Percentiles rank a stretch among this genome's conserved stretches.
Evolutionary conservation across 2,329 filamentous ascomycete species (phyloP).

Genomic region (Acrocalymma vagum): DNA sequence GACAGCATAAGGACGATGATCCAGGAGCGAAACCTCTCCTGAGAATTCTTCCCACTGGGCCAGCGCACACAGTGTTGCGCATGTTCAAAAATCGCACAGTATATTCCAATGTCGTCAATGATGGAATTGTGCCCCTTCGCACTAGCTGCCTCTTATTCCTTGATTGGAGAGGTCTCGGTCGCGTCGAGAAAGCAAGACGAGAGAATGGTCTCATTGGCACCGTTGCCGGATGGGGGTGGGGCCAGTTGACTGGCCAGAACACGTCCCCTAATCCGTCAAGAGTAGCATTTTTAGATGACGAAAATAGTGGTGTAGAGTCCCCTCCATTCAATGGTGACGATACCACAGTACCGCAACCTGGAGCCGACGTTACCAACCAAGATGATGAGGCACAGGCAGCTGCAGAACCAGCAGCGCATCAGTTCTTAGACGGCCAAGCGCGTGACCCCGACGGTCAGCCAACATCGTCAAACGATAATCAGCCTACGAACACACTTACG

Average conservation of each 20-base stretch:
- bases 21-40: slow-evolving; percentile 88
- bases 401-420: slow-evolving; percentile 39
- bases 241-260: slow-evolving; percentile 80
- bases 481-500: slow-evolving; percentile 51
- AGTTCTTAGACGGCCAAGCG: slow-evolving; percentile 39
- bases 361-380: slow-evolving; percentile 70
- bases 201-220: slow-evolving; percentile 94
- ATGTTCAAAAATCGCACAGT: slow-evolving; percentile 91
- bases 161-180: slow-evolving; percentile 92
- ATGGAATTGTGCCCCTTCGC: slow-evolving; percentile 92
- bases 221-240: slow-evolving; percentile 92
- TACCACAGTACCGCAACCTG: slow-evolving; percentile 74
- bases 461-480: slow-evolving; percentile 28
- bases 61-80: slow-evolving; percentile 84
- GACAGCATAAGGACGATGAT: slow-evolving; percentile 66
- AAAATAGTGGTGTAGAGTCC: slow-evolving; percentile 35
- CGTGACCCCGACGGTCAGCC: slow-evolving; percentile 30
- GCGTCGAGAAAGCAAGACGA: slow-evolving; percentile 91
- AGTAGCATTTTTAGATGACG: slow-evolving; percentile 37
- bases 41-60: slow-evolving; percentile 88
- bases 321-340: slow-evolving; percentile 45
- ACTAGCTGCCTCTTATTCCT: slow-evolving; percentile 97
- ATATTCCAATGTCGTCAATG: slow-evolving; percentile 97
- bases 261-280: slow-evolving; percentile 66
- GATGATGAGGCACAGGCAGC: slow-evolving; percentile 66